Conservation (phyloP, 2,329 filamentous ascomycete species). For the Furcasterigmium furcatum region DNA sequence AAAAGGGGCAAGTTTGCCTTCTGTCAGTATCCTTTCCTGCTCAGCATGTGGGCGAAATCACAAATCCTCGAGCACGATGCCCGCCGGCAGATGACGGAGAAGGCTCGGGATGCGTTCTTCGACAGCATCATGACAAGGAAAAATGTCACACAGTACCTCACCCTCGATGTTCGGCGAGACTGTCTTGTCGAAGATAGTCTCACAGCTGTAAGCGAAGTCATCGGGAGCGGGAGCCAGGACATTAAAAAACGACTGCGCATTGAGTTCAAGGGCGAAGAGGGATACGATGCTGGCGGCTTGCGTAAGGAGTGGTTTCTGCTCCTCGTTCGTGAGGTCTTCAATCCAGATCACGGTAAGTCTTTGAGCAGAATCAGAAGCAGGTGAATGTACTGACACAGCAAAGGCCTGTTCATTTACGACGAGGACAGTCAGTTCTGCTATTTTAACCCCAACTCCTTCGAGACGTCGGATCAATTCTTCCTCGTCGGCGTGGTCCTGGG, state of each 20-base stretch:
- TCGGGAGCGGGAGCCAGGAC: conserved; percentile 77
- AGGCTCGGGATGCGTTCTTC: conserved; percentile 86
- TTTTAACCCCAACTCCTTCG: conserved; percentile 87
- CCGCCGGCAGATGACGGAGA: conserved; percentile 82
- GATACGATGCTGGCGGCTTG: conserved; percentile 83
- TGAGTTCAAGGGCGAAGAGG: conserved; percentile 84
- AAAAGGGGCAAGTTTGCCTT: conserved; percentile 75
- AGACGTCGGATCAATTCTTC: conserved; percentile 89
- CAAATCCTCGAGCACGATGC: conserved; percentile 87
- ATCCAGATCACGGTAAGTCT: conserved; percentile 76
- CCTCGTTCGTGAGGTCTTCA: conserved; percentile 84
- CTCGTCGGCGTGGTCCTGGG: conserved; percentile 85
- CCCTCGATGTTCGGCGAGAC: conserved; percentile 75
- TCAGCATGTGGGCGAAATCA: conserved; percentile 91
- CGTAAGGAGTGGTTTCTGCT: conserved; percentile 95
- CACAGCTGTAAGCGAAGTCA: conserved; percentile 77
- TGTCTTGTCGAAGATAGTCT: conserved; percentile 88
- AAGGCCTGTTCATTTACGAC: conserved; percentile 89
- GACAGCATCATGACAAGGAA: conserved; percentile 78
- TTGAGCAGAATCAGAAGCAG: no score
- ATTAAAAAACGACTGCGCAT: conserved; percentile 89
- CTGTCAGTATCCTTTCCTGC: conserved; percentile 87
- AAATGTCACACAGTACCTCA: conserved; percentile 72
- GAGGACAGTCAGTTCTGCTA: conserved; percentile 90
- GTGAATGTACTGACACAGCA: conserved; percentile 8